phyloP scores from a whole-genome alignment of 1,139 yeast genomes.

The Ashbya aceris region DNA sequence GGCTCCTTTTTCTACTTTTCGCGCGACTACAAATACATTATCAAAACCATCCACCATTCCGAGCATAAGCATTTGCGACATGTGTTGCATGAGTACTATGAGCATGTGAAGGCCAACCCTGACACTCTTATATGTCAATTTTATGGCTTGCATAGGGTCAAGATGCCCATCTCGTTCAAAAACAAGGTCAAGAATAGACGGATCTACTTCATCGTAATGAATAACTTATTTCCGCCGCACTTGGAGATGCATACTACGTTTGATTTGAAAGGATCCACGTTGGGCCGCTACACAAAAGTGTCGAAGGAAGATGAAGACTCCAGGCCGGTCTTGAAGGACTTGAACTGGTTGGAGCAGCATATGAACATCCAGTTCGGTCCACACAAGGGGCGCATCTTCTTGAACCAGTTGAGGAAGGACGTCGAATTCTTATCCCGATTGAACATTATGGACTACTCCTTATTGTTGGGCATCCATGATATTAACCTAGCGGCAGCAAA shows the following conservation, averaged over 20 bases:
- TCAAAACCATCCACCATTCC: constrained; percentile 88
- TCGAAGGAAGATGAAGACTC: constrained; percentile 15
- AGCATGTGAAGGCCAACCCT: constrained; percentile 76
- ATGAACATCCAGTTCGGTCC: constrained; percentile 68
- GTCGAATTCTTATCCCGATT: constrained; percentile 60
- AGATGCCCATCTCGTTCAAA: constrained; percentile 60
- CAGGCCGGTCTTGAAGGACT: constrained; percentile 57
- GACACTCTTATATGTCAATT: constrained; percentile 86
- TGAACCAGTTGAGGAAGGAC: constrained; percentile 66
- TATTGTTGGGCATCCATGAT: constrained; percentile 82
- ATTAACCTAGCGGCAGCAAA: constrained; percentile 31
- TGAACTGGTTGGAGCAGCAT: constrained; percentile 71
- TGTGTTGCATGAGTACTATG: constrained; percentile 67
- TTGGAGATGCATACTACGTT: constrained; percentile 77
- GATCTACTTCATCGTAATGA: constrained; percentile 93
- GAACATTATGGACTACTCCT: constrained; percentile 92
- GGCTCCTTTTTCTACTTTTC: constrained; percentile 95
- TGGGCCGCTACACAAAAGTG: constrained; percentile 58
- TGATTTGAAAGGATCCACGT: constrained; percentile 88
- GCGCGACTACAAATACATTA: constrained; percentile 85
- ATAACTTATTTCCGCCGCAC: constrained; percentile 92
- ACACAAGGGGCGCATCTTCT: constrained; percentile 45
- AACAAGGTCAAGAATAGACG: constrained; percentile 48
- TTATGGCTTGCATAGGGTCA: constrained; percentile 90
- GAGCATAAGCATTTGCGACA: constrained; percentile 80